A percentile compares a stretch with the other conserved stretches of the same genome.
phyloP scores from a whole-genome alignment of 176 grass and related monocot genomes.

The Guadua angustifolia region DNA sequence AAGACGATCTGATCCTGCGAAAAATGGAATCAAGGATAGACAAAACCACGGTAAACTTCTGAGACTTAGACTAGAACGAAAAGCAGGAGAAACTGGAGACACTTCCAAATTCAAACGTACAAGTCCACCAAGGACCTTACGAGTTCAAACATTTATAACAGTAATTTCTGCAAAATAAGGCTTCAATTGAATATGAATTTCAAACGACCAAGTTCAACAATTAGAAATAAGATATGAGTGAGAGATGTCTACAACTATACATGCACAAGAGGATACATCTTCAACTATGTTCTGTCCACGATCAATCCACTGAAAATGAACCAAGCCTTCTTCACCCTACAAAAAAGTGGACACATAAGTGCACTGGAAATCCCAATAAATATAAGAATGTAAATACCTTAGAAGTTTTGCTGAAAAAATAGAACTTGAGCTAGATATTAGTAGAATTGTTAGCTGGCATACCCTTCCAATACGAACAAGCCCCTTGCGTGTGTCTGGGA shows the following conservation, averaged over 20 bases:
- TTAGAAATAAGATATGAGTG: not conserved
- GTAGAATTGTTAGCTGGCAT: slow-evolving; percentile 36
- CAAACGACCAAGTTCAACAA: not conserved
- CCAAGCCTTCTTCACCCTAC: slow-evolving; percentile 95
- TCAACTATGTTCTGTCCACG: slow-evolving; percentile 76
- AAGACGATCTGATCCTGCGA: slow-evolving; percentile 91
- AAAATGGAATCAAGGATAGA: slow-evolving; percentile 63
- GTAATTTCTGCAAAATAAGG: slow-evolving; percentile 1
- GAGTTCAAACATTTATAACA: slow-evolving; percentile 27
- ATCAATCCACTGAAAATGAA: slow-evolving; percentile 99
- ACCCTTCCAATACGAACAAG: slow-evolving; percentile 93
- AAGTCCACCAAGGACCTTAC: not conserved
- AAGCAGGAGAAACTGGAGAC: slow-evolving; percentile 20
- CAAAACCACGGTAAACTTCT: slow-evolving; percentile 20
- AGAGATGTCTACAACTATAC: slow-evolving; percentile 25
- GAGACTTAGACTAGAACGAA: slow-evolving; percentile 5
- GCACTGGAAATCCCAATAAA: slow-evolving; percentile 7
- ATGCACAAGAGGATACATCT: slow-evolving; percentile 72
- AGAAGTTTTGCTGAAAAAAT: slow-evolving; percentile 21
- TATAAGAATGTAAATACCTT: slow-evolving; percentile 19
- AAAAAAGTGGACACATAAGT: slow-evolving; percentile 47
- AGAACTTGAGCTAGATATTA: slow-evolving; percentile 22
- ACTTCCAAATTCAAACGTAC: slow-evolving; percentile 36
- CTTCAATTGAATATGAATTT: slow-evolving; percentile 9
- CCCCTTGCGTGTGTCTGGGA: slow-evolving; percentile 87